phyloP scores from a whole-genome alignment of 2,329 filamentous ascomycete genomes.

The Aspergillus sp. region DNA sequence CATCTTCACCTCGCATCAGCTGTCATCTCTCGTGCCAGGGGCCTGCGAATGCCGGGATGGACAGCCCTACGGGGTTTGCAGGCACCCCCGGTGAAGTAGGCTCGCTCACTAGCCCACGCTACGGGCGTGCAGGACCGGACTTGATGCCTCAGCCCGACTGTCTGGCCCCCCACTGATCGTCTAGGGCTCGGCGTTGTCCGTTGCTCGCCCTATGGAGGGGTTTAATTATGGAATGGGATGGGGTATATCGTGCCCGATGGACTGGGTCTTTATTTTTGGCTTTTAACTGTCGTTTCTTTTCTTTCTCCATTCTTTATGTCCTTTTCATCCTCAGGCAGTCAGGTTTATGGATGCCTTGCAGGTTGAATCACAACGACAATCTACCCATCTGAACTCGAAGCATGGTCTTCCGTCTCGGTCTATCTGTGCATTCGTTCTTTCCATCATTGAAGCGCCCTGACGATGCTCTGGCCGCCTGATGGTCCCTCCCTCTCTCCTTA shows the following conservation, averaged over 20 bases:
- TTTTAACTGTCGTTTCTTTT: not conserved
- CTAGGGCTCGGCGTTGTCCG: conserved; percentile 15
- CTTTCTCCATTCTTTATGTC: not conserved
- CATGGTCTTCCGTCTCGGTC: not conserved
- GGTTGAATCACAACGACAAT: not conserved
- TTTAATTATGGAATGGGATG: conserved; percentile 1
- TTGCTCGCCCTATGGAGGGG: conserved; percentile 7
- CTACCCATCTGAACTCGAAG: not conserved
- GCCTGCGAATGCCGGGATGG: not conserved
- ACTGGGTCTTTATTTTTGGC: conserved; percentile 5
- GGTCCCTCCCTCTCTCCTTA: not conserved
- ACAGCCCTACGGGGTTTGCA: not conserved
- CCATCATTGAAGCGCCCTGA: not conserved
- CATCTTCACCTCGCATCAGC: conserved; percentile 3
- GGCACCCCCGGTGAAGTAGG: no score
- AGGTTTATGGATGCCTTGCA: conserved; percentile 9
- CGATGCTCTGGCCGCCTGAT: conserved; percentile 9
- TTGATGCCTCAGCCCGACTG: conserved; percentile 7
- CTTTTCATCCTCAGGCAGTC: not conserved
- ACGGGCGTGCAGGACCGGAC: not conserved
- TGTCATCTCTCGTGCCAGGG: not conserved
- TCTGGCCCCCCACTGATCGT: conserved; percentile 13
- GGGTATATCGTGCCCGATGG: conserved; percentile 10
- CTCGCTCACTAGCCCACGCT: no score
- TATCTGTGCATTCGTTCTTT: not conserved